Conservation (phyloP, 768 basidiomycete species). For the Trametes punicea region DNA sequence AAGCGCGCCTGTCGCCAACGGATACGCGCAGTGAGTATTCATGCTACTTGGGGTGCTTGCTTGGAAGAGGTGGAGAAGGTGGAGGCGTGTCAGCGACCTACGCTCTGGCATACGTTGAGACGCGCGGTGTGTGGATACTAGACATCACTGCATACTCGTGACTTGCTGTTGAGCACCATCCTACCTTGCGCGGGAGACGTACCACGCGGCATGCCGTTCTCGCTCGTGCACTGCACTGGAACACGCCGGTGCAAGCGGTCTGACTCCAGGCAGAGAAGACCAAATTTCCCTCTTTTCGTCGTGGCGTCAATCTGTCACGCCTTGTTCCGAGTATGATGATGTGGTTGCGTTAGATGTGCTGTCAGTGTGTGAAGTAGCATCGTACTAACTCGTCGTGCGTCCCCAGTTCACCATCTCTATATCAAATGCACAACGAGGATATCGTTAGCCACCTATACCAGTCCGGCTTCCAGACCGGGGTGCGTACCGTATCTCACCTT, state of each 20-base stretch:
- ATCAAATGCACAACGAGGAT: constrained; percentile 68
- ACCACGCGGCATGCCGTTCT: not conserved
- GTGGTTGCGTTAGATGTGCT: not conserved
- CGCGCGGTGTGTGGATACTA: no score
- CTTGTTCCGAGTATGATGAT: not conserved
- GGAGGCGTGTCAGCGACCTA: not conserved
- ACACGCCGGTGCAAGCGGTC: not conserved
- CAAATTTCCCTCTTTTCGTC: not conserved
- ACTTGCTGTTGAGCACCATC: no score
- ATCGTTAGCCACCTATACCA: constrained; percentile 78
- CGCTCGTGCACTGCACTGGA: not conserved
- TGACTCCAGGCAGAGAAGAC: not conserved
- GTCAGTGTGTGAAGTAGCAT: not conserved
- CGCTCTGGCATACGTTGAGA: no score
- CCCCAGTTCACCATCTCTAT: constrained; percentile 34
- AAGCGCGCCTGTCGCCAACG: constrained; percentile 37
- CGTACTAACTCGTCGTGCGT: not conserved
- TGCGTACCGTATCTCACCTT: constrained; percentile 39
- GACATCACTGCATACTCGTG: no score
- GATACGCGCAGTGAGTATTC: constrained; percentile 56
- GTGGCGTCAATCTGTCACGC: constrained; percentile 10
- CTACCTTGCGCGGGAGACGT: not conserved
- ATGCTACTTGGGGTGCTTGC: constrained; percentile 1
- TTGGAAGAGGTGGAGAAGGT: not conserved
- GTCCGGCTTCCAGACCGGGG: constrained; percentile 77